These are phyloP conservation scores for Fonsecaea pugnacius DNA, from an alignment of 2,329 filamentous ascomycete genomes.

Conservation along the genomic window DNA sequence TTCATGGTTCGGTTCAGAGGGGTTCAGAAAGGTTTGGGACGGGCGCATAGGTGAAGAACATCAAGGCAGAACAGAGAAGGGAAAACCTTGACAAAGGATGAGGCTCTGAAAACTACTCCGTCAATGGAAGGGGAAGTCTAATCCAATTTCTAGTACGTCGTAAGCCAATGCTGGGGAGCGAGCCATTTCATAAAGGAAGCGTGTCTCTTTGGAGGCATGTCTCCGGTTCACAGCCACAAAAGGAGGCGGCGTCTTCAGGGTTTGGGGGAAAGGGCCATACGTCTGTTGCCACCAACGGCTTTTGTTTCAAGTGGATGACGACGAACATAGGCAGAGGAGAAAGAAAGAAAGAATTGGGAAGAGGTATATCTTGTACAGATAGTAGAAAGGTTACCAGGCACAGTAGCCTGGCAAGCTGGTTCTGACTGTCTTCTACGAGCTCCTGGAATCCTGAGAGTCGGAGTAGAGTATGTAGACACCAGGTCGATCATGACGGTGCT, in stretches of 20 bases:
- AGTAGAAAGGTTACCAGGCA: not conserved
- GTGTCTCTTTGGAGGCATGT: not conserved
- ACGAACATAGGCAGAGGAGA: not conserved
- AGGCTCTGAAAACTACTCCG: not conserved
- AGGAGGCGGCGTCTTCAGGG: not conserved
- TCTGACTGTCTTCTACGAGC: not conserved
- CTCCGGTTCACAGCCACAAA: not conserved
- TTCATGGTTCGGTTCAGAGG: not conserved
- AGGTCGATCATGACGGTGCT: not conserved
- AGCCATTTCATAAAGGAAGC: not conserved
- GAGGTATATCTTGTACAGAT: slow-evolving; percentile 3
- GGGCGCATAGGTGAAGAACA: not conserved
- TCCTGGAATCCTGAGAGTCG: not conserved
- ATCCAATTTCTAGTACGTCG: not conserved
- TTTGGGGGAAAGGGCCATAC: not conserved
- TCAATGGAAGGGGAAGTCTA: not conserved
- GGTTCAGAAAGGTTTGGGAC: not conserved
- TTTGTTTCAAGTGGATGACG: not conserved
- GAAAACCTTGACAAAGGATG: not conserved
- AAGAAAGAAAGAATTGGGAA: not conserved
- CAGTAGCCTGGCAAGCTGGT: too few relatives aligned
- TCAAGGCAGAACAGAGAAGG: not conserved
- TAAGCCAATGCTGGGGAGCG: not conserved
- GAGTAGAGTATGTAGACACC: not conserved
- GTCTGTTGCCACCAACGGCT: not conserved